Base-by-base conservation (phyloP, 148 eudicot genomes). In the Rhododendron kiyosumense region DNA sequence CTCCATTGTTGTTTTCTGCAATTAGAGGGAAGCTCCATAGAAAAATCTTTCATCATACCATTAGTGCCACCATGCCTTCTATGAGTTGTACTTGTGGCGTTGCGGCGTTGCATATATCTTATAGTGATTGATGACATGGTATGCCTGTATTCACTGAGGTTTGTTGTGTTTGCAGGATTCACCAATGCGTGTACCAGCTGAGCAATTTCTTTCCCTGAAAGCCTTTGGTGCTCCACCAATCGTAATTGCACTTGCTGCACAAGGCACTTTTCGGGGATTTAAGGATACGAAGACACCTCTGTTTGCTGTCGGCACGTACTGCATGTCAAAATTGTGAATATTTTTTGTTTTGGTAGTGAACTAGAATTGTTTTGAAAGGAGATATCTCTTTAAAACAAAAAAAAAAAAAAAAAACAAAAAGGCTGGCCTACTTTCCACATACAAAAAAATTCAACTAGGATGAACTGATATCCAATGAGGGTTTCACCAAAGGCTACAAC, bases 151-250 rank as follows among this genome's bases (percentile, higher is more conserved):
- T 75, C 48, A 69, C 61, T 26, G 26, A 81, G 86, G 32, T 81
- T 78, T 86, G 80, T 81, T 69, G 41, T 87, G 28, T 41, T 84
- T 57, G 67, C 93, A 97, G 99, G 98, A 94, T 91, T 97, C 99
- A 83, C 96, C 99, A 63, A 94, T 97, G 90, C 96, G 95, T 80
- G 57, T 86, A 84, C 99, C 99, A 81, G 98, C 98, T 83, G 96
- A 94, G 87, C 91, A 97, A 78, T 97, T 94, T 89, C 95, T 94
- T 85, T 86, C 88, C 20, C 81, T 93, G 83, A 92, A 98, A 89
- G 98, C 99, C 36, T 92, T 97, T 81, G 99, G 99, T 92, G 96
- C 99, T 88, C 98, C 95, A 52, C 91, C 99, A 85, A 92, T 94
- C 83, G 98, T 94, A 83, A 90, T 97, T 51, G 96, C 99, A 65